These are phyloP conservation scores for Sugiyamaella novakii DNA, from an alignment of 1,139 yeast species.

Conservation along the genomic window DNA sequence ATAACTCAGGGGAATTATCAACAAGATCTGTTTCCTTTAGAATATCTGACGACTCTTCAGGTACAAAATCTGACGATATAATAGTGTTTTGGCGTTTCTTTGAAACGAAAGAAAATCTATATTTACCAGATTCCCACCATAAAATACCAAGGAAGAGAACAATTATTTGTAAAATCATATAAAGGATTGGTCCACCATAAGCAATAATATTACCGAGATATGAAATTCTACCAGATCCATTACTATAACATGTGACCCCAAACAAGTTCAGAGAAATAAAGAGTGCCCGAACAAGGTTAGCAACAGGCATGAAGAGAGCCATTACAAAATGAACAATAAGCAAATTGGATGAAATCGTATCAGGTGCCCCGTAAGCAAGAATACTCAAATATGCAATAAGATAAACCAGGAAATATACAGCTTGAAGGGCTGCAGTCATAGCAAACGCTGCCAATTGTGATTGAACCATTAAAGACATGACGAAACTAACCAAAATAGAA, in stretches of 20 bases:
- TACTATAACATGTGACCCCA: constrained; percentile 37
- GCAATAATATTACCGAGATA: constrained; percentile 40
- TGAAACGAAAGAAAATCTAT: constrained; percentile 21
- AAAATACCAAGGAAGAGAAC: constrained; percentile 34
- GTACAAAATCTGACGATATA: background rate
- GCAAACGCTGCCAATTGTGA: constrained; percentile 46
- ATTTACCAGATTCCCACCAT: constrained; percentile 44
- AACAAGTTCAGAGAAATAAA: constrained; percentile 43
- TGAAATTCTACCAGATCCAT: constrained; percentile 30
- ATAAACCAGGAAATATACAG: constrained; percentile 39
- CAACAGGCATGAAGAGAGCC: constrained; percentile 39
- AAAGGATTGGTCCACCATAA: constrained; percentile 44
- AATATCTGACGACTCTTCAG: constrained; percentile 19
- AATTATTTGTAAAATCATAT: constrained; percentile 37
- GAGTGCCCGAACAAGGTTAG: constrained; percentile 38
- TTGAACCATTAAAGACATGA: constrained; percentile 39
- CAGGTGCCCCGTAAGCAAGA: constrained; percentile 39
- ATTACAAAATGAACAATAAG: constrained; percentile 37
- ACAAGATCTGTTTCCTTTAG: constrained; percentile 28
- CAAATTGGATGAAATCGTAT: constrained; percentile 31
- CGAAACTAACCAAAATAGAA: constrained; percentile 38
- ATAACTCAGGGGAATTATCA: constrained; percentile 24
- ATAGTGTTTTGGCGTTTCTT: background rate
- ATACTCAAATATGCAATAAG: constrained; percentile 40
- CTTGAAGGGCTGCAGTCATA: constrained; percentile 40